Base-by-base conservation (phyloP, 2,329 filamentous ascomycete species). In the Claviceps quebecensis region DNA sequence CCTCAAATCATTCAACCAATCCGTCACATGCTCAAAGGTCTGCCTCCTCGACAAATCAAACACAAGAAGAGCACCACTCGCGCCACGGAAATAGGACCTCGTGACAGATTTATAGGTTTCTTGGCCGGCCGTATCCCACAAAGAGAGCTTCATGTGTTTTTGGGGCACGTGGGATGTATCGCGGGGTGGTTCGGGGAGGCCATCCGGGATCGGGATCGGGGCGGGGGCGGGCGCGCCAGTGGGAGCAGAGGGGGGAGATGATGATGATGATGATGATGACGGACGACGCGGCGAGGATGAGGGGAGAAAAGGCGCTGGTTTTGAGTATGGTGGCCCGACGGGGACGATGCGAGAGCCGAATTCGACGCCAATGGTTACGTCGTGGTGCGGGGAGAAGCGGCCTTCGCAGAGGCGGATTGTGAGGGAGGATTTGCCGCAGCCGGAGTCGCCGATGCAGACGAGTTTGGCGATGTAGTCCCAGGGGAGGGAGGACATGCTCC, bases 381-480 rank as follows among this genome's bases (percentile, higher is more conserved):
- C 90, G 77, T 96, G 91, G 66, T 93, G 86, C 51, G 86, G 80
- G 51, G 87, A 88, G 75, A 97, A 96, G 67, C 91, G 87, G 61
- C 90, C 90, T 76, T 96, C 91, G 73, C 91, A 96, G 56, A 97
- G 86, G 56, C 91, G 87, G 66, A 96, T 90, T 52, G 90, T 95
- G 60, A 96, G 80, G 69, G 87, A 81, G 56, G 88, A 95, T 75
- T 98, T 98, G 63, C 93, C 93, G 65, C 88, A 95, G 65, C 90
- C 93, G 45, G 86, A 93, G 73, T 97, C 93, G 67, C 93, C 93
- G 63, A 98, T 89, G 72, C 88, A 95, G 65, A 97, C 91, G 61
- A 98, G 87, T 72, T 98, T 98, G 68, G 91, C 90, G 66, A 97
- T 98, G 74, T 94, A 97, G 73, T 97, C 89, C 91, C 91, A 97